These are phyloP conservation scores for Neofusicoccum kwambonambiense DNA, from an alignment of 2,329 filamentous ascomycete species.

Conservation along the genomic window DNA sequence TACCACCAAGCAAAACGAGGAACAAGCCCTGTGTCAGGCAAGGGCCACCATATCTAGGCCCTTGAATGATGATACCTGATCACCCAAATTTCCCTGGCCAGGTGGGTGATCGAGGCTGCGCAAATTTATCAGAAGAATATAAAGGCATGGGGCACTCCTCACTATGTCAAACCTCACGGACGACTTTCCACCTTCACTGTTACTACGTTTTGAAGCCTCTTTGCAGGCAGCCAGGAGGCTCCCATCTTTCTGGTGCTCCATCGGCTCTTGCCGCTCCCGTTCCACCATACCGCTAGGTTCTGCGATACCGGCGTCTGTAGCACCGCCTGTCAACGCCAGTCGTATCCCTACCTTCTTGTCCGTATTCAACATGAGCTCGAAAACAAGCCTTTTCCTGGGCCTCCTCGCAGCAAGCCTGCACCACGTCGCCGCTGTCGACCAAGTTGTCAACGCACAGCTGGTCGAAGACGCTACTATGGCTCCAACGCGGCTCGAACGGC, in stretches of 20 bases:
- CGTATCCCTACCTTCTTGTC: background rate
- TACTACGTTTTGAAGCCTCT: background rate
- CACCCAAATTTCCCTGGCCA: background rate
- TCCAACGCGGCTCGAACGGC: slow-evolving; percentile 47
- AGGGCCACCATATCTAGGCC: background rate
- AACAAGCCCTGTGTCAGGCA: background rate
- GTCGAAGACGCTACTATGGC: background rate
- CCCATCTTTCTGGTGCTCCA: background rate
- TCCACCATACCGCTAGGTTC: background rate
- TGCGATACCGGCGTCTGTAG: background rate
- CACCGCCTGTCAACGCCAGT: background rate
- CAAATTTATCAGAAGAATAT: background rate
- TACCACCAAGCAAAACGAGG: background rate
- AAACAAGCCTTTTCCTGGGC: background rate
- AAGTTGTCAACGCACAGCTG: background rate
- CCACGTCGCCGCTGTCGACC: slow-evolving; percentile 1
- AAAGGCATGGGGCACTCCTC: background rate
- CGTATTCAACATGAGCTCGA: background rate
- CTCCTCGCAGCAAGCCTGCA: background rate
- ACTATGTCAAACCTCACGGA: background rate
- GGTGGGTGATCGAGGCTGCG: background rate
- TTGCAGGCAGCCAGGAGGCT: background rate
- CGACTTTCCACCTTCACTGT: background rate
- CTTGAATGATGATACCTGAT: background rate
- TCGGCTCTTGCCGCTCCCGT: background rate